phyloP scores from a whole-genome alignment of 2,329 filamentous ascomycete genomes.

The Fusarium napiforme region DNA sequence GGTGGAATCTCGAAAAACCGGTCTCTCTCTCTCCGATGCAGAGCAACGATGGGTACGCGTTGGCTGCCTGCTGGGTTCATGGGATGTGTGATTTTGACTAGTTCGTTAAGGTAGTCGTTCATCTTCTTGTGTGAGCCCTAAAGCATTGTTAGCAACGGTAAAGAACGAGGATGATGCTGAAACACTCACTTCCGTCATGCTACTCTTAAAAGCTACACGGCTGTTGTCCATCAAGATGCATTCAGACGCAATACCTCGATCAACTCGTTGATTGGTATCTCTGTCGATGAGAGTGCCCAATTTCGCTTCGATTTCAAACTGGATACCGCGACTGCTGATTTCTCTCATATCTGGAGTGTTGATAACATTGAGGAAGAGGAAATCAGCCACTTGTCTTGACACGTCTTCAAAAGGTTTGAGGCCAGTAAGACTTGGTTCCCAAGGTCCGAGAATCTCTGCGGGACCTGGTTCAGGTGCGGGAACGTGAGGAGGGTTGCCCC shows the following conservation, averaged over 20 bases:
- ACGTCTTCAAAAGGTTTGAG: constrained; percentile 78
- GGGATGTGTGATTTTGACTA: constrained; percentile 68
- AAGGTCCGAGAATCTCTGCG: constrained; percentile 61
- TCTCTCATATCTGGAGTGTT: constrained; percentile 73
- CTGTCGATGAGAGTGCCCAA: constrained; percentile 83
- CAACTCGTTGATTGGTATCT: constrained; percentile 75
- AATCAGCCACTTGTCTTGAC: constrained; percentile 81
- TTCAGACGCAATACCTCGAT: constrained; percentile 75
- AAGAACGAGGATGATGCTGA: neutral
- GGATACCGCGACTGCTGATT: constrained; percentile 71
- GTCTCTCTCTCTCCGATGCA: constrained; percentile 85
- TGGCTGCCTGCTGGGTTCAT: constrained; percentile 58
- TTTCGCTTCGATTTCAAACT: constrained; percentile 95
- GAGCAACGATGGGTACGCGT: constrained; percentile 77
- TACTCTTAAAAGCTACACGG: constrained; percentile 80
- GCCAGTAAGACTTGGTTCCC: constrained; percentile 76
- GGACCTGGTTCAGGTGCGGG: constrained; percentile 46
- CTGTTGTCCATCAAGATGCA: constrained; percentile 72
- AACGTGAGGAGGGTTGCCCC: constrained; percentile 32
- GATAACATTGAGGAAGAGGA: constrained; percentile 78
- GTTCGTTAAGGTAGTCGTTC: constrained; percentile 85
- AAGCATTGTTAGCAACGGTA: constrained; percentile 27
- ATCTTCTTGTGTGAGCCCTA: constrained; percentile 83
- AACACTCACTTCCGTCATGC: constrained; percentile 84
- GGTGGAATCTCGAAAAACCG: constrained; percentile 81